Evolutionary conservation across 2,329 filamentous ascomycete species (phyloP).

Genomic region (Pseudogymnoascus sp.): DNA sequence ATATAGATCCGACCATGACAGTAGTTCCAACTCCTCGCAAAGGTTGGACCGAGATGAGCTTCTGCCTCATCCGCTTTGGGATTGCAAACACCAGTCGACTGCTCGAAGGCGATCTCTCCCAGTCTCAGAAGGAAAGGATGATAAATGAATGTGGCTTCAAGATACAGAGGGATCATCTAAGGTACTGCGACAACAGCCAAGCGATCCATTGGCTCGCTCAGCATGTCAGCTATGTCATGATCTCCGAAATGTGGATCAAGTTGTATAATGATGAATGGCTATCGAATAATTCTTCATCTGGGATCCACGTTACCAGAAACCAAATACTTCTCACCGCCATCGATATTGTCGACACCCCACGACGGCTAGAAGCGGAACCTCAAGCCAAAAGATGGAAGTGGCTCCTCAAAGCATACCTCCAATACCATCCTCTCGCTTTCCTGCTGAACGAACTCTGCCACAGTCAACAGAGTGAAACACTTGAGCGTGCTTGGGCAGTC

Average conservation of each 20-base stretch:
- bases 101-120: slow-evolving; percentile 8
- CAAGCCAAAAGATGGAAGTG: slow-evolving; percentile 2
- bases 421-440: background rate
- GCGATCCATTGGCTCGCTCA: background rate
- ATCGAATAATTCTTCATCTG: background rate
- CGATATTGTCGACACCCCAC: background rate
- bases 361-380: background rate
- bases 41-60: slow-evolving; percentile 46
- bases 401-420: background rate
- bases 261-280: background rate
- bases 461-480: background rate
- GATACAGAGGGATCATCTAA: background rate
- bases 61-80: slow-evolving; percentile 32
- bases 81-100: slow-evolving; percentile 24
- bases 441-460: background rate
- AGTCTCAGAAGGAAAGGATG: background rate
- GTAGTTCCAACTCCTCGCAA: slow-evolving; percentile 38
- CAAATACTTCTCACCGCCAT: slow-evolving; percentile 3
- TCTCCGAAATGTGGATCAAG: background rate
- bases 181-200: background rate
- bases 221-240: background rate
- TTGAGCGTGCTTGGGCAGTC: background rate
- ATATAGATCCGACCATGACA: slow-evolving; percentile 40
- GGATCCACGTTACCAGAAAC: background rate
- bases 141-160: background rate